Evolutionary conservation across 495 filamentous ascomycete genomes (phyloP).

Genomic region (Annulohypoxylon moriforme): DNA sequence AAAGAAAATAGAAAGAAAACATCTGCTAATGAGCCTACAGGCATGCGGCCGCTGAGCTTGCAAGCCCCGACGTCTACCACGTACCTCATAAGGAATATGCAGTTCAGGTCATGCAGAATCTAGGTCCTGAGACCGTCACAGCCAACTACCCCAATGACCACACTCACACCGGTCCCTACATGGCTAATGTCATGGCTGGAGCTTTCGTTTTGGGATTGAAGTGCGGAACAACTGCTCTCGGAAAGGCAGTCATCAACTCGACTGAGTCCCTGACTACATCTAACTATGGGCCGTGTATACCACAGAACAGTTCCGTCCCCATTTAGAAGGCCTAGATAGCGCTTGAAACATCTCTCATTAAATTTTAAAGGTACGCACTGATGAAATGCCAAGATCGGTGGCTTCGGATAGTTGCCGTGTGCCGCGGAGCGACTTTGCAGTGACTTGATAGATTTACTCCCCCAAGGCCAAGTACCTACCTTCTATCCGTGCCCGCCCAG

Average conservation of each 20-base stretch:
- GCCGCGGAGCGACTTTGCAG: no score
- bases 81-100: conserved; percentile 64
- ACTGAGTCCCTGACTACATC: conserved; percentile 44
- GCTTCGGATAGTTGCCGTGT: background rate
- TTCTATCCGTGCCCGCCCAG: background rate
- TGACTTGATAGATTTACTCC: no score
- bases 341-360: no score
- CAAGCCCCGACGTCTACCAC: conserved; percentile 56
- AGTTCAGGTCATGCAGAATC: conserved; percentile 60
- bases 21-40: conserved; percentile 40
- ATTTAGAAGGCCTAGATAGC: conserved; percentile 16
- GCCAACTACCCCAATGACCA: conserved; percentile 67
- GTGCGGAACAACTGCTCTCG: conserved; percentile 51
- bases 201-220: conserved; percentile 53
- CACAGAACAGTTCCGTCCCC: conserved; percentile 47
- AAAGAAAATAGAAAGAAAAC: no score
- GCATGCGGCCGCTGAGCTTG: conserved; percentile 50
- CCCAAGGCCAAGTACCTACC: no score
- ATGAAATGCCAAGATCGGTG: no score
- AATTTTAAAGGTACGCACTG: no score
- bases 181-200: conserved; percentile 63
- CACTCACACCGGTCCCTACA: conserved; percentile 66
- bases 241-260: conserved; percentile 44
- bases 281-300: conserved; percentile 47
- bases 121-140: conserved; percentile 57